Evolutionary conservation across 2,329 filamentous ascomycete species (phyloP).

Genomic region (Fusarium sp.): DNA sequence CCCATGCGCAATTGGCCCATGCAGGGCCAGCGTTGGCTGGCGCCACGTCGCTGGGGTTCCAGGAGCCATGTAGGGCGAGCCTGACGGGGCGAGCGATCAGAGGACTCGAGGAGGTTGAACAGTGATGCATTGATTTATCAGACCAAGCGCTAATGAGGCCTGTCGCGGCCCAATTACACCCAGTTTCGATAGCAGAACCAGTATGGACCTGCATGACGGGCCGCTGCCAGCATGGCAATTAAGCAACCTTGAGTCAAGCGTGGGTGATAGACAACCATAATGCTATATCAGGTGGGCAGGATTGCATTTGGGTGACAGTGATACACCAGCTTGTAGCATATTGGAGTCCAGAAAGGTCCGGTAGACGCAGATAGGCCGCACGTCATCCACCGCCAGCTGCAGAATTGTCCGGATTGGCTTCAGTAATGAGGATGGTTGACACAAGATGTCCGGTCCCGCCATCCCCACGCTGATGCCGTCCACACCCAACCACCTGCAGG

Average conservation of each 20-base stretch:
- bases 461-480: slow-evolving; percentile 35
- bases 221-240: slow-evolving; percentile 42
- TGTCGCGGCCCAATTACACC: slow-evolving; percentile 51
- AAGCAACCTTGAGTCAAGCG: slow-evolving; percentile 29
- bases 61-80: slow-evolving; percentile 40
- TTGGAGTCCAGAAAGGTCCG: background rate
- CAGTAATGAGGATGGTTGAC: slow-evolving; percentile 11
- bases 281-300: slow-evolving; percentile 17
- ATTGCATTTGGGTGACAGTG: slow-evolving; percentile 1
- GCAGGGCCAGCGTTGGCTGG: slow-evolving; percentile 43
- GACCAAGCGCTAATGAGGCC: slow-evolving; percentile 40
- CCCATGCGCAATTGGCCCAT: slow-evolving; percentile 52
- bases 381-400: slow-evolving; percentile 27
- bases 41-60: slow-evolving; percentile 52
- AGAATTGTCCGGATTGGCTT: slow-evolving; percentile 23
- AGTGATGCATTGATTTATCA: slow-evolving; percentile 33
- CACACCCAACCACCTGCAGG: slow-evolving; percentile 29
- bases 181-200: slow-evolving; percentile 25
- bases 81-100: slow-evolving; percentile 36
- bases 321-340: slow-evolving; percentile 5
- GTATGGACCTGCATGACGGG: slow-evolving; percentile 46
- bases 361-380: slow-evolving; percentile 15
- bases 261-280: slow-evolving; percentile 15
- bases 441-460: slow-evolving; percentile 30
- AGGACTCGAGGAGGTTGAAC: slow-evolving; percentile 38